Evolutionary conservation across 2,329 filamentous ascomycete species (phyloP), one percentile per base, ranked within the genome.

Genomic region (Fusarium newnesense): DNA sequence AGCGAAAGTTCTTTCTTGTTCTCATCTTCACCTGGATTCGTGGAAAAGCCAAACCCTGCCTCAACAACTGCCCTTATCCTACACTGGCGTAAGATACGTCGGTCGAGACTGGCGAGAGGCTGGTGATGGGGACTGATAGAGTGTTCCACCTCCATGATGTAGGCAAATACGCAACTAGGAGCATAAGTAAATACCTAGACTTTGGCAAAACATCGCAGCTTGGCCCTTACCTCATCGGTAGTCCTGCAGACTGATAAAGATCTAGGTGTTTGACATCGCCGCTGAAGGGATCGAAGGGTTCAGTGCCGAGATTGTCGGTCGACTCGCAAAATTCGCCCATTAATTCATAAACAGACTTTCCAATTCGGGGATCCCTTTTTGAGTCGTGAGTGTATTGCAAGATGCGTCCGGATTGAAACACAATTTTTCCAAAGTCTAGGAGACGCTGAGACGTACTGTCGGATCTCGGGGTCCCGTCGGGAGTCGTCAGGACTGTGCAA

Each of bases 201-300:
- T 11, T 32, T 18, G 28, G 7, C 4, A 4, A 7, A 18, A 10
- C 2, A 28, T 9, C 8, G 10, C 13, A 4, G 26, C 18, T 28
- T 28, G 4, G 2, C 18, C 12, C 12, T 47, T 21, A 47, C 26
- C 26, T 47, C 13, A 13, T 10, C 0, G 19, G 6, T 19, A 47
- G 13, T 13, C 2, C 1, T 0, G 0, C 13, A 4, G 24, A 28
- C 5, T 4, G 24, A 4, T 19, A 0, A 4, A 28, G 7, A 30
- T 30, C 26, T 21, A 3, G 4, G 1, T 30, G 19, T 11, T 21
- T 9, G 8, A 9, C 0, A 7, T 5, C 2, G 1, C 26, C 44
- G 9, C 1, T 11, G 9, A 47, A 47, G 12, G 44, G 44, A 21
- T 32, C 30, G 30, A 32, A 9, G 11, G 30, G 30, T 32, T 10